Evolutionary conservation across 345 rosid genomes (phyloP), one percentile per base, ranked within the genome.

Genomic region (Eutrema heterophyllum): DNA sequence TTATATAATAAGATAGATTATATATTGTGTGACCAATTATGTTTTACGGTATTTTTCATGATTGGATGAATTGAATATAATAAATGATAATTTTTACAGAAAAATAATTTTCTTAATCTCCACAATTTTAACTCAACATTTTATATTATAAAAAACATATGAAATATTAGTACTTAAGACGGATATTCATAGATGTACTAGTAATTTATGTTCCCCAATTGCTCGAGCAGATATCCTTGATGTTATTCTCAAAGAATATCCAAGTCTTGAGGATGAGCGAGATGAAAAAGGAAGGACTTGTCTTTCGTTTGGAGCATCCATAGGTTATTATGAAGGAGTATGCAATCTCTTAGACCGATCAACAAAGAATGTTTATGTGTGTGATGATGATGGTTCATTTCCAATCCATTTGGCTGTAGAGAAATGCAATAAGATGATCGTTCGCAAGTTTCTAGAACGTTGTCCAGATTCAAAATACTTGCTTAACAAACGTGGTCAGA

Each of bases 221-320:
- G 30, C 4, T 29, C 2, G 30, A 21, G 30, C 32, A 51, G 55
- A 24, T 24, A 5, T 51, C 7, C 14, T 51, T 5, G 32, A 51
- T 24, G n/a, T 36, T 39, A 40, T 74, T 0, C 55, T 69, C 24
- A 21, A 21, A 21, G 0, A 21, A 21, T 21, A 21, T 21, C 24
- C 24, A 21, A 21, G 24, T 21, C 26, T 69, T 3, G 16, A 0
- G 0, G 0, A 52, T 0, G 43, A 33, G 14, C 18, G 4, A 69
- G 81, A 81, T 52, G 76, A 49, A 52, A 24, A 64, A 50, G 76
- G 70, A 30, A 9, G 35, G 18, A 65, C 78, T 1, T 67, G 71
- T 21, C 66, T 73, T 55, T 27, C 27, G 0, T 0, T 73, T 64
- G 71, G 49, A 24, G 70, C 65, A 52, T 29, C 15, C 0, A 1